These are phyloP conservation scores for Penicillium paneum DNA, from an alignment of 2,329 filamentous ascomycete species.

Conservation along the genomic window DNA sequence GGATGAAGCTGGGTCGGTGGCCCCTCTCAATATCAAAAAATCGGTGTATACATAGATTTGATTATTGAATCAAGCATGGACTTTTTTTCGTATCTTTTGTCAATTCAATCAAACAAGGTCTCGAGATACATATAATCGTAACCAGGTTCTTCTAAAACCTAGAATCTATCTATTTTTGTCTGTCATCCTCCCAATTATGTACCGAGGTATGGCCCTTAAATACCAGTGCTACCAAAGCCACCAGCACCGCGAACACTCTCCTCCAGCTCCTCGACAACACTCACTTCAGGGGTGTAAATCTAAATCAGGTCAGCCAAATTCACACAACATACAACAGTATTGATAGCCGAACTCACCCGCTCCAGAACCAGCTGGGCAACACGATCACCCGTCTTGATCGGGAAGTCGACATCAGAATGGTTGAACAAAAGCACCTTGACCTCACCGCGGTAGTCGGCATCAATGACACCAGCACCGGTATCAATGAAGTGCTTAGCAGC, in stretches of 20 bases:
- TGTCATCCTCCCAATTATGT: background rate
- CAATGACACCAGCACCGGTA: constrained; percentile 92
- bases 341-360: constrained; percentile 50
- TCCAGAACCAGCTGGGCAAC: constrained; percentile 92
- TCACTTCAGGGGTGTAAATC: constrained; percentile 88
- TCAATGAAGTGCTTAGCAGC: constrained; percentile 95
- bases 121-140: background rate
- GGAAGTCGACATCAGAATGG: constrained; percentile 77
- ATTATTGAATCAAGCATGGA: constrained; percentile 4
- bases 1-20: background rate
- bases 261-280: constrained; percentile 84
- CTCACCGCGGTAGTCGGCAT: constrained; percentile 92
- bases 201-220: constrained; percentile 11
- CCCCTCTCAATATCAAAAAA: constrained; percentile 1
- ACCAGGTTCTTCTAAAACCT: background rate
- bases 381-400: constrained; percentile 78
- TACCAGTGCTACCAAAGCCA: constrained; percentile 85
- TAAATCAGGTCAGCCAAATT: constrained; percentile 25
- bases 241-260: constrained; percentile 87
- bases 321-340: background rate
- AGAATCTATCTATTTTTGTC: background rate
- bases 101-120: background rate
- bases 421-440: constrained; percentile 97
- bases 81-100: background rate
- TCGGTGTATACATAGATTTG: constrained; percentile 13